A percentile compares a stretch with the other conserved stretches of the same genome.
Conservation (phyloP, 2,329 filamentous ascomycete species). For the Thielaviopsis euricoi region DNA sequence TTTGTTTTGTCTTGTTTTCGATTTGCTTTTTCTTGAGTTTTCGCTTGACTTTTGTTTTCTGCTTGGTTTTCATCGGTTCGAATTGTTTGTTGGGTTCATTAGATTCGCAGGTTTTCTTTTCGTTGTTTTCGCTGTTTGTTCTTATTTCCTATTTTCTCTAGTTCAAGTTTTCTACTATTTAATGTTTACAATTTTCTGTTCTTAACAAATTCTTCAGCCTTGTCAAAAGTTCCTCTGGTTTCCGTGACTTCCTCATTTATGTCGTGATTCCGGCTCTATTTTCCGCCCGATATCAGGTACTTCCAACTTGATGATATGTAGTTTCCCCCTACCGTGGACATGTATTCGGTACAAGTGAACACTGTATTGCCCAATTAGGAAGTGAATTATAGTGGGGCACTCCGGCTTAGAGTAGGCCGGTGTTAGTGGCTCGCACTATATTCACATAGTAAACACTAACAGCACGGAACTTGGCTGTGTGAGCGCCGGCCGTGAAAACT, state of each 20-base stretch:
- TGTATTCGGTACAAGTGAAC: not conserved
- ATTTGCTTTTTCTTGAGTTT: no score
- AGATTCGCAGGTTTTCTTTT: no score
- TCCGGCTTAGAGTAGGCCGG: not conserved
- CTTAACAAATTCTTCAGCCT: not conserved
- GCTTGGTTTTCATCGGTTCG: no score
- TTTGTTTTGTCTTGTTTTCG: not conserved
- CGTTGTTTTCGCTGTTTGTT: not conserved
- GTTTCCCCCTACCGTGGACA: not conserved
- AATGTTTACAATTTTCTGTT: not conserved
- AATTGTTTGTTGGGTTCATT: not conserved
- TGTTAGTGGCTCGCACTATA: not conserved
- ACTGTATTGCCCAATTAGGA: not conserved
- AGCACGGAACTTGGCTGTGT: not conserved
- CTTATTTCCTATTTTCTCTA: conserved; percentile 8
- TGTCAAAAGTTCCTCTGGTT: not conserved
- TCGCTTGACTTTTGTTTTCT: not conserved
- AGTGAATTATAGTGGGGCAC: not conserved
- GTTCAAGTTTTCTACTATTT: not conserved
- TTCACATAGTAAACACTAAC: not conserved
- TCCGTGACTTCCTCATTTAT: not conserved
- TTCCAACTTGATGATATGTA: not conserved
- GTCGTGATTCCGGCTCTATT: not conserved
- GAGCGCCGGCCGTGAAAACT: not conserved
- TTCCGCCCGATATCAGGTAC: not conserved